Percentiles rank a stretch among this genome's conserved stretches.
Evolutionary conservation across 495 filamentous ascomycete species (phyloP).

Genomic region (Xylaria bambusicola): DNA sequence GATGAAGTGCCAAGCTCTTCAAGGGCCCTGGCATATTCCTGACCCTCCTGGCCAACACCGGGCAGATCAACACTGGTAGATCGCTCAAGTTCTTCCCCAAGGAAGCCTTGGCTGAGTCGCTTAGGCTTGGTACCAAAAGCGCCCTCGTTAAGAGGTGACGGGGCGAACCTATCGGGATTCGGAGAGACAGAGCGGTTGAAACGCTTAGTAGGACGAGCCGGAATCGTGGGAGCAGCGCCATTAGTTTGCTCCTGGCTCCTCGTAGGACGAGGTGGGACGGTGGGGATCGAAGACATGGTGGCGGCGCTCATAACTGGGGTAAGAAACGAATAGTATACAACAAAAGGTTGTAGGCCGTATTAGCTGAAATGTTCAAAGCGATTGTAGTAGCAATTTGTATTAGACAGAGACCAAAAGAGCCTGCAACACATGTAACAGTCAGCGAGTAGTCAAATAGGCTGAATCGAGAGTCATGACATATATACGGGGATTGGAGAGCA

Average conservation of each 20-base stretch:
- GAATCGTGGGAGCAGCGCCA: conserved; percentile 54
- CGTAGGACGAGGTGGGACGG: conserved; percentile 66
- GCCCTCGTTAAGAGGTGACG: conserved; percentile 79
- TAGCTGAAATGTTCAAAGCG: conserved; percentile 30
- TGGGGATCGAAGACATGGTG: conserved; percentile 57
- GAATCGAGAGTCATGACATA: conserved; percentile 10
- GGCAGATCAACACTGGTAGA: conserved; percentile 80
- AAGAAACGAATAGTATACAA: conserved; percentile 5
- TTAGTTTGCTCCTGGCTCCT: conserved; percentile 45
- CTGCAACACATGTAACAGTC: conserved; percentile 14
- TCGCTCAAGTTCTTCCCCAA: conserved; percentile 55
- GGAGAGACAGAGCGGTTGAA: conserved; percentile 79
- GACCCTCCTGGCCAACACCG: conserved; percentile 84
- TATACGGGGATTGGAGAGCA: neutral
- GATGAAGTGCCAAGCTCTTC: conserved; percentile 42
- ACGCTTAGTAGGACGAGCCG: conserved; percentile 69
- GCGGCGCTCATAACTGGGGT: conserved; percentile 41
- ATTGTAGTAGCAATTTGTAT: conserved; percentile 19
- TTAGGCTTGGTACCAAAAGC: conserved; percentile 33
- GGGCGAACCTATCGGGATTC: conserved; percentile 73
- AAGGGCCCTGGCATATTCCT: conserved; percentile 73
- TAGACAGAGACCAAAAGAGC: conserved; percentile 19
- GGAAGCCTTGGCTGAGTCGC: conserved; percentile 46
- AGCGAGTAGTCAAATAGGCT: neutral
- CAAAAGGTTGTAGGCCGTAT: conserved; percentile 18